Percentiles rank a stretch among this genome's conserved stretches.
Conservation (phyloP, 208 protist species). For the Crithidia acanthocephali region DNA sequence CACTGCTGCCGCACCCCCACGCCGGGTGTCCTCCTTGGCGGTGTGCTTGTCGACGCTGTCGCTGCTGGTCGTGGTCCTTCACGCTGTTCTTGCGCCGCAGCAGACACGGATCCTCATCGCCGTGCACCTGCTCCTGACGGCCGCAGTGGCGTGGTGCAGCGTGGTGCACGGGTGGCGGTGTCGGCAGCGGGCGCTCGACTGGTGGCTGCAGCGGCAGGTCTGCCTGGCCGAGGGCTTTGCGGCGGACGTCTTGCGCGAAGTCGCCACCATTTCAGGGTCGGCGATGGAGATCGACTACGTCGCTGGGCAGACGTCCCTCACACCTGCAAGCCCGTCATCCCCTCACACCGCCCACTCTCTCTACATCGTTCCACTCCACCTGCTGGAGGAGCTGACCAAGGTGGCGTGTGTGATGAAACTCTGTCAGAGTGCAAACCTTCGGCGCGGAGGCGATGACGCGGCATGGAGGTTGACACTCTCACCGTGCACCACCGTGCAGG, state of each 20-base stretch:
- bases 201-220: constrained; percentile 20
- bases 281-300: background rate
- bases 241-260: background rate
- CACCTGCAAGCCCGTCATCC: background rate
- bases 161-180: background rate
- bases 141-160: background rate
- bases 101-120: background rate
- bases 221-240: constrained; percentile 21
- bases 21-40: background rate
- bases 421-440: background rate
- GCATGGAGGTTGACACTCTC: no score
- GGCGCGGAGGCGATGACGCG: background rate
- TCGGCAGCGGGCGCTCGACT: background rate
- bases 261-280: background rate
- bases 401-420: constrained; percentile 13
- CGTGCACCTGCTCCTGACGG: background rate
- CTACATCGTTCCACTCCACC: constrained; percentile 8
- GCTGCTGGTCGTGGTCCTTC: background rate
- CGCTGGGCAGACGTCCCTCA: background rate
- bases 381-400: constrained; percentile 23
- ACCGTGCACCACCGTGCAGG: background rate
- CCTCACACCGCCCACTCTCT: background rate
- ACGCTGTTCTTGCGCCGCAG: background rate
- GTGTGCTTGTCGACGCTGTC: background rate
- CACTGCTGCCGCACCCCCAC: background rate